Evolutionary conservation across 768 basidiomycete species (phyloP).

Genomic region (Arthromyces matolae): DNA sequence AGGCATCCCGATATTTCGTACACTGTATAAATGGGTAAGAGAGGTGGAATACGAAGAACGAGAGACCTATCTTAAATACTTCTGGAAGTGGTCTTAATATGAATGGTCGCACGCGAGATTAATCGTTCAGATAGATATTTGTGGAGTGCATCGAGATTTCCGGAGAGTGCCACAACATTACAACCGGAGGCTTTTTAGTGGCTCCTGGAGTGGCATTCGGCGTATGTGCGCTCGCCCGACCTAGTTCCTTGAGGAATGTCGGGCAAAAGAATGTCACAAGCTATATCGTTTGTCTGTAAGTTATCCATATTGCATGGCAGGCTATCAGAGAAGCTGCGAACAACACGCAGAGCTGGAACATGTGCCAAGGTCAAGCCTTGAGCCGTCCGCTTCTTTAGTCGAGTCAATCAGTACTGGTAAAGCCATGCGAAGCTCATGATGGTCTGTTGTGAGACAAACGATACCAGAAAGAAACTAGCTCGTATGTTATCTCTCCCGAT

Average conservation of each 20-base stretch:
- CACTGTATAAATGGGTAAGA: not conserved
- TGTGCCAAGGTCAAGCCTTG: conserved; percentile 5
- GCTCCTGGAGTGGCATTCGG: too few species aligned
- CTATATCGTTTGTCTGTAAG: not conserved
- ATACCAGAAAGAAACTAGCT: conserved; percentile 2
- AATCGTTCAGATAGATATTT: too few species aligned
- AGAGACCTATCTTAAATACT: conserved; percentile 9
- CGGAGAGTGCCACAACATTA: not conserved
- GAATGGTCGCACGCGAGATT: too few species aligned
- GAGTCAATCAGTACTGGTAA: too few species aligned
- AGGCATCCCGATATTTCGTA: conserved; percentile 37
- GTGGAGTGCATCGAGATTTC: not conserved
- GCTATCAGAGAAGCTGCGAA: conserved; percentile 1
- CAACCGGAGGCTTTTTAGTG: not conserved
- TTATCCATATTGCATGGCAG: not conserved
- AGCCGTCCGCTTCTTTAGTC: not conserved
- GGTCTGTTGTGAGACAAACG: conserved; percentile 6
- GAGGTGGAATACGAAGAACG: not conserved
- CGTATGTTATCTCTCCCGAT: conserved; percentile 7
- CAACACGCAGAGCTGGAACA: not conserved
- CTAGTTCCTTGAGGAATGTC: too few species aligned
- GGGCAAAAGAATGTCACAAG: too few species aligned
- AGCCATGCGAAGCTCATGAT: too few species aligned
- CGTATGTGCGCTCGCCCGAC: too few species aligned
- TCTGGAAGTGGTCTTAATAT: not conserved